phyloP scores from a whole-genome alignment of 1,284 basidiomycete genomes.

The Schizophyllum amplum region DNA sequence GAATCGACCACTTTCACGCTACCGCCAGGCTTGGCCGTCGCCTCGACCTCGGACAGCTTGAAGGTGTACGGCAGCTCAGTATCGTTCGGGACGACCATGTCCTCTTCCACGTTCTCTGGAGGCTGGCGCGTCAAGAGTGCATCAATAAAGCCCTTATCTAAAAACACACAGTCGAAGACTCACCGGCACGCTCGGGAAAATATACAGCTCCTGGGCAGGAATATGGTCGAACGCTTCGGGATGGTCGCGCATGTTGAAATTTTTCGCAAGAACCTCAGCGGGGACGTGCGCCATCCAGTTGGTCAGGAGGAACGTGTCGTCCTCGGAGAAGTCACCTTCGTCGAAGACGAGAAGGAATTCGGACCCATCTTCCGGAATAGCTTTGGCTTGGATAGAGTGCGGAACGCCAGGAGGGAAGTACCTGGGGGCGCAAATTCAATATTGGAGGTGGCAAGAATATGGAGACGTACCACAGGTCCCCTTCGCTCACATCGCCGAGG shows the following conservation, averaged over 20 bases:
- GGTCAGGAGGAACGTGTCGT: constrained; percentile 59
- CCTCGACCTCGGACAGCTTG: constrained; percentile 40
- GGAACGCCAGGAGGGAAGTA: constrained; percentile 59
- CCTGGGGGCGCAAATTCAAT: constrained; percentile 38
- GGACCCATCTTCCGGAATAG: constrained; percentile 32
- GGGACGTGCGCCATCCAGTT: constrained; percentile 31
- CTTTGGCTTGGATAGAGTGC: constrained; percentile 59
- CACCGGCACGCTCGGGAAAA: constrained; percentile 16
- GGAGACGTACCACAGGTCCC: constrained; percentile 24
- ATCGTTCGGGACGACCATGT: constrained; percentile 38
- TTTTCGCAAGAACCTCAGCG: constrained; percentile 52
- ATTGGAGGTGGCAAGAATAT: constrained; percentile 1
- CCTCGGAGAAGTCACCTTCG: constrained; percentile 58
- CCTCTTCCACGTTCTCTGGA: constrained; percentile 26
- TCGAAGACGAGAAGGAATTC: constrained; percentile 69
- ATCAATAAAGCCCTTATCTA: not conserved
- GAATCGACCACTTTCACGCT: constrained; percentile 58
- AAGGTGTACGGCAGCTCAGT: constrained; percentile 46
- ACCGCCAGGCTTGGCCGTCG: constrained; percentile 48
- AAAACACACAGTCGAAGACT: not conserved
- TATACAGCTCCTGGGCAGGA: constrained; percentile 46
- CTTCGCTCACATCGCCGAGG: constrained; percentile 26
- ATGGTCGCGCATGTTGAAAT: constrained; percentile 46
- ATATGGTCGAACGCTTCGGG: constrained; percentile 49
- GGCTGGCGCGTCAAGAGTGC: constrained; percentile 19